These are phyloP conservation scores for Schoenoplectus triqueter DNA, from an alignment of 202 grass and related monocot genomes.

Conservation along the genomic window DNA sequence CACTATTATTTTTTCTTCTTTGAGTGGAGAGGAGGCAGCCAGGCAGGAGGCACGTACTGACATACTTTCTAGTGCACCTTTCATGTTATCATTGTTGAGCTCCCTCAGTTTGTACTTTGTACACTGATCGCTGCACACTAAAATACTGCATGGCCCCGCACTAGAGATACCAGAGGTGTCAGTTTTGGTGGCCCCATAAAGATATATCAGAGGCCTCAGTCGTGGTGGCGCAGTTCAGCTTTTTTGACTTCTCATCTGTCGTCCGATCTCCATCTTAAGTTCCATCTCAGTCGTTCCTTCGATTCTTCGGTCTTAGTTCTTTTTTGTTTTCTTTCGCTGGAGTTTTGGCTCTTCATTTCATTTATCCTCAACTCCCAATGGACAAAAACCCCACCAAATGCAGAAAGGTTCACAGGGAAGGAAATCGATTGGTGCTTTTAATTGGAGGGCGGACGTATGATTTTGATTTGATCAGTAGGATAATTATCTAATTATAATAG, in stretches of 20 bases:
- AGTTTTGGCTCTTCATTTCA: background rate
- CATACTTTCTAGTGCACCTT: conserved; percentile 20
- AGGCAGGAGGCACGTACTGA: background rate
- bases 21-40: background rate
- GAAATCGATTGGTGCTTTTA: background rate
- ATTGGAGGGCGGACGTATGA: no score
- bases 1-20: background rate
- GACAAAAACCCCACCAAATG: background rate
- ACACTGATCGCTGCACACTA: conserved; percentile 22
- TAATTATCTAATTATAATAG: no score
- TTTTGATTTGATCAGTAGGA: no score
- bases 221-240: conserved; percentile 15
- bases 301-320: background rate
- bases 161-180: conserved; percentile 11
- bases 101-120: conserved; percentile 28
- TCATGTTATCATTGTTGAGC: conserved; percentile 27
- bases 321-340: conserved; percentile 14
- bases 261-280: background rate
- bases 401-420: conserved; percentile 12
- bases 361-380: conserved; percentile 17
- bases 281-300: conserved; percentile 16
- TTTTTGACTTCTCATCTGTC: conserved; percentile 1
- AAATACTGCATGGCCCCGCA: background rate
- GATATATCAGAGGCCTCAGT: conserved; percentile 6
- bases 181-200: background rate